These are phyloP conservation scores for Ascochyta viciae-villosae DNA, from an alignment of 2,329 filamentous ascomycete genomes.

Conservation along the genomic window DNA sequence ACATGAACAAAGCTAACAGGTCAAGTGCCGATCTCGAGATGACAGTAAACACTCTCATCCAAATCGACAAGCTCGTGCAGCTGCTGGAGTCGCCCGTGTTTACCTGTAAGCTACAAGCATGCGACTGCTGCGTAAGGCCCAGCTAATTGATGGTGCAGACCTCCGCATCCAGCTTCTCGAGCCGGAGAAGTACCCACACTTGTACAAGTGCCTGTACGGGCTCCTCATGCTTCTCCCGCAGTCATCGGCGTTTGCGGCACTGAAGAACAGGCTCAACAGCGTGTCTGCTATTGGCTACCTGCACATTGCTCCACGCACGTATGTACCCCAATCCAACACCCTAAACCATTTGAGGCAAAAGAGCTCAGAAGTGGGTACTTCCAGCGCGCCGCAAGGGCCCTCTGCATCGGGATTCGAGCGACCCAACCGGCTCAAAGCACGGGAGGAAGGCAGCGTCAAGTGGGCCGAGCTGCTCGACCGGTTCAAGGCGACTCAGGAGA, in stretches of 20 bases:
- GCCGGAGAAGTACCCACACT: conserved; percentile 90
- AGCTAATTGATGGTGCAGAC: conserved; percentile 60
- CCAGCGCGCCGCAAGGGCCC: conserved; percentile 43
- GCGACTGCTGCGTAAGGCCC: conserved; percentile 20
- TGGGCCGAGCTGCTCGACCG: conserved; percentile 96
- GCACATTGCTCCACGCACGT: conserved; percentile 79
- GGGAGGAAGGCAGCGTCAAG: conserved; percentile 83
- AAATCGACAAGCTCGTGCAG: conserved; percentile 98
- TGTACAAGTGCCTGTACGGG: conserved; percentile 98
- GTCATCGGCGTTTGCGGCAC: conserved; percentile 92
- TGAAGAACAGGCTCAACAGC: conserved; percentile 96
- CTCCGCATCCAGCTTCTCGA: conserved; percentile 93
- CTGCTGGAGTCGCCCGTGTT: conserved; percentile 97
- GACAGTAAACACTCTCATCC: conserved; percentile 98
- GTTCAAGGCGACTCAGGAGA: conserved; percentile 90
- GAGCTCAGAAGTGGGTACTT: conserved; percentile 50
- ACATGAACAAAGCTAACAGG: conserved; percentile 29
- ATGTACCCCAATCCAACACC: conserved; percentile 57
- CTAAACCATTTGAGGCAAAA: conserved; percentile 52
- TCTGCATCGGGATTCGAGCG: conserved; percentile 57
- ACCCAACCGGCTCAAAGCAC: conserved; percentile 74
- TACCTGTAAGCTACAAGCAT: conserved; percentile 71
- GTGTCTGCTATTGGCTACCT: conserved; percentile 97
- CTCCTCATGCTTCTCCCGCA: conserved; percentile 98
- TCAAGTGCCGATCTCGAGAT: conserved; percentile 93